Evolutionary conservation across 2,329 filamentous ascomycete species (phyloP), one percentile per base, ranked within the genome.

Genomic region (Xylariaceae sp.): DNA sequence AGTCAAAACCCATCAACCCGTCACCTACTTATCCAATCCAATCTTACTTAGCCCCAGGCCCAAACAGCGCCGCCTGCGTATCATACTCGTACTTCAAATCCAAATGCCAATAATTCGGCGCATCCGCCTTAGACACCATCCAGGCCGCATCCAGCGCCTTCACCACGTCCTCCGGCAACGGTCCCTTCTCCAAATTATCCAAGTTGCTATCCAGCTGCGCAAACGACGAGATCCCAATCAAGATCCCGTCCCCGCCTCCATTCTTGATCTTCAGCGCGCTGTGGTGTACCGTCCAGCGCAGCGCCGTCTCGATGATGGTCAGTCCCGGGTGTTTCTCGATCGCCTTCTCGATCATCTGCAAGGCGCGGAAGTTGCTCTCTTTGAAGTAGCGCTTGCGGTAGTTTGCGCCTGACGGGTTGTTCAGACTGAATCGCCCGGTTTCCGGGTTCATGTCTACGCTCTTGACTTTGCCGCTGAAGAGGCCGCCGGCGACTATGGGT

Each of bases 391-490:
- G 79, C 12, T 76, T 70, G 45, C 86, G 82, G 70, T 89, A 90
- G 61, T 75, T 74, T 30, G 61, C 57, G 4, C 86, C 86, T 40
- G 69, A 70, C 27, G 50, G 51, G 39, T 71, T 68, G 9, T 69
- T 70, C 62, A 86, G 76, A 60, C 83, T 86, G 74, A 86, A 95
- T 37, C 89, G 81, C 9, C 89, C 89, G 54, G 85, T 81, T 0
- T 73, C 71, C 0, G 87, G 88, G 27, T 76, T 70, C 41, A 76
- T 69, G 62, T 90, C 85, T 47, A 73, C 73, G 50, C 81, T 80
- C 73, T 87, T 88, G 75, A 89, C 84, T 73, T 91, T 91, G 60
- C 89, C 89, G 7, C 83, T 86, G 70, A 95, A 87, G 9, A 95
- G 73, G 1, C 89, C 89, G 26, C 89, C 89, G 1, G 88, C 88